Base-by-base conservation (phyloP, 192 early-diverging fungal genomes). In the Podochytrium sp. region DNA sequence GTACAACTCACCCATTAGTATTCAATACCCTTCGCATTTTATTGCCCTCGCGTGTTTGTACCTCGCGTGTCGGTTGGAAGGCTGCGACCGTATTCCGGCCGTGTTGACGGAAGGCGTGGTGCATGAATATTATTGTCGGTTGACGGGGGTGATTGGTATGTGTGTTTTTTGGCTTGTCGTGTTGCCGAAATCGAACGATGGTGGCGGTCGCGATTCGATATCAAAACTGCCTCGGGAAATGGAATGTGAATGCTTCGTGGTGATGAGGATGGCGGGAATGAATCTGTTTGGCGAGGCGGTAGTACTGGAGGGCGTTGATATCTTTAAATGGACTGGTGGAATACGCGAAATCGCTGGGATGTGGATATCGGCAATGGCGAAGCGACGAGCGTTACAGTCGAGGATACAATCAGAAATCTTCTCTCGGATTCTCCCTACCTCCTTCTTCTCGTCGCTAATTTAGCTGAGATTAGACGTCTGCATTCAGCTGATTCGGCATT, bases 1-100 rank as follows among this genome's bases (percentile, higher is more conserved):
- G 52, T 91, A 90, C 73, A 80, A 86, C 50, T 86, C 83, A 16
- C 78, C 77, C 23, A 70, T 85, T 20, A 88, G 87, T 58, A 73
- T 89, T 6, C 83, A 90, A 74, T 90, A 87, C 49, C 88, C 88
- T n/a, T 81, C 84, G 4, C 87, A 90, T 56, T 80, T 85, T 1
- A 85, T 91, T 42, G 90, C 90, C 1, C 79, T 85, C 53, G 90
- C 83, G 12, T 84, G 82, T n/a, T 81, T 90, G 18, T 90, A 85
- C 65, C 74, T 91, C 23, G 85, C 88, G 0, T 52, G 37, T 29
- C 57, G 65, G 3, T 39, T 75, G 47, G 27, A n/a, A 7, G 56
- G 68, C 23, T 65, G 52, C 25, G 41, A 35, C 10, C 33, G 18
- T 29, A 42, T 75, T 2, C 65, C 74, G 27, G n/a, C 20, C 32